phyloP scores from a whole-genome alignment of 441 rosid genomes.

The Gossypium laxum region DNA sequence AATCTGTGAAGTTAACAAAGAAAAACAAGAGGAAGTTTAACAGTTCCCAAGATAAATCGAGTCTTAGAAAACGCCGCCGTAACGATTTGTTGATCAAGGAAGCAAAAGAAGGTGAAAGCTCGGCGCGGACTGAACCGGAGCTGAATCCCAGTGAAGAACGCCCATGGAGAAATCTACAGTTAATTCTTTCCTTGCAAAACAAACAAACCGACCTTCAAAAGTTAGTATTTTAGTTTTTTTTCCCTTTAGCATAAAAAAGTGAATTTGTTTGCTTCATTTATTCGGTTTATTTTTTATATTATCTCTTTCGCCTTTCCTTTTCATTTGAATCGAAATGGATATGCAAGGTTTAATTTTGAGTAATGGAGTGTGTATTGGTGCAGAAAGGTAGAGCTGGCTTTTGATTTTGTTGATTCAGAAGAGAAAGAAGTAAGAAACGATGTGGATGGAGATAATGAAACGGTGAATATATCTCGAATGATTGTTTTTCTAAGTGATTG shows the following conservation, averaged over 20 bases:
- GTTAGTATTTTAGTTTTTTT: constrained; percentile 30
- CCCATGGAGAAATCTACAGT: constrained; percentile 70
- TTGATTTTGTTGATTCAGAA: constrained; percentile 33
- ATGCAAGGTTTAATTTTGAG: constrained; percentile 3
- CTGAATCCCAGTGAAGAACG: constrained; percentile 22
- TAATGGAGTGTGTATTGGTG: constrained; percentile 17
- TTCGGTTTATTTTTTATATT: background rate
- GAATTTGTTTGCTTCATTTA: background rate
- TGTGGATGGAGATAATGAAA: constrained; percentile 40
- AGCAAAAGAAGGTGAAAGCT: constrained; percentile 12
- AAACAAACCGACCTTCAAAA: constrained; percentile 37
- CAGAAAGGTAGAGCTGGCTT: constrained; percentile 76
- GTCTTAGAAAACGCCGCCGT: constrained; percentile 21
- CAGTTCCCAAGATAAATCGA: constrained; percentile 17
- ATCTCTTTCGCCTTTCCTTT: background rate
- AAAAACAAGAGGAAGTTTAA: constrained; percentile 36
- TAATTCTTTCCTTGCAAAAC: constrained; percentile 49
- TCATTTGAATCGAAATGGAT: background rate
- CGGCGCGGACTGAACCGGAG: constrained; percentile 14
- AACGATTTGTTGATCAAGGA: constrained; percentile 22
- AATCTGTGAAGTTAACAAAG: constrained; percentile 15
- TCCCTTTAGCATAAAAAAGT: background rate
- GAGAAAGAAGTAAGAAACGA: constrained; percentile 23
- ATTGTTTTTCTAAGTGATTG: constrained; percentile 62
- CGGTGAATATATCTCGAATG: constrained; percentile 47